These are phyloP conservation scores for Globisporangium rhizosaccharum DNA, from an alignment of 352 stramenopile species.

Conservation along the genomic window DNA sequence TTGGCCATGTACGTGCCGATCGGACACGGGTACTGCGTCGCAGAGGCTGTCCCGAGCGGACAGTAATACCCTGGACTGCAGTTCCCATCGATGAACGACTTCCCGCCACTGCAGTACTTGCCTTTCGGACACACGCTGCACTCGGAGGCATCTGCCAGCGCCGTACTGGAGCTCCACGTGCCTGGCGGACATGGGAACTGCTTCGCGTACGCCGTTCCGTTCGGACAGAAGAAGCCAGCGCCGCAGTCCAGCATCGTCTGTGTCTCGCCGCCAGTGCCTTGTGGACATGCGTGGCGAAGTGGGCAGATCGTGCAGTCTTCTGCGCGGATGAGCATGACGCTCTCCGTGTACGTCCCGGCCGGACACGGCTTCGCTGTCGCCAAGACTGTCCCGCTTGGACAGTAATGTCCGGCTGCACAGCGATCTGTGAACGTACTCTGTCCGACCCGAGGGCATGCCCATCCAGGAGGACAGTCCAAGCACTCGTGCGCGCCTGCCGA, in stretches of 20 bases:
- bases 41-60: slow-evolving; percentile 61
- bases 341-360: slow-evolving; percentile 70
- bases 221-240: slow-evolving; percentile 77
- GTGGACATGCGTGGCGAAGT: slow-evolving; percentile 56
- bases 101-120: slow-evolving; percentile 83
- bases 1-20: slow-evolving; percentile 76
- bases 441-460: slow-evolving; percentile 64
- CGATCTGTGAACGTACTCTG: slow-evolving; percentile 57
- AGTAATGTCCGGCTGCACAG: slow-evolving; percentile 69
- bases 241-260: slow-evolving; percentile 71
- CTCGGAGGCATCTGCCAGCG: slow-evolving; percentile 47
- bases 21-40: slow-evolving; percentile 74
- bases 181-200: slow-evolving; percentile 83
- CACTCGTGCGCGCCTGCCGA: slow-evolving; percentile 55
- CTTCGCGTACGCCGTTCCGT: slow-evolving; percentile 57
- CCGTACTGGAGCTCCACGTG: slow-evolving; percentile 79
- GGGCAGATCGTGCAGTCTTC: slow-evolving; percentile 81
- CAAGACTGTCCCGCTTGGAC: slow-evolving; percentile 54
- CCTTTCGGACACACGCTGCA: slow-evolving; percentile 82
- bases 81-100: slow-evolving; percentile 62
- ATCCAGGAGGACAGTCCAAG: slow-evolving; percentile 59
- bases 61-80: slow-evolving; percentile 88
- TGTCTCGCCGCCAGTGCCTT: slow-evolving; percentile 63
- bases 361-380: slow-evolving; percentile 57
- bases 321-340: slow-evolving; percentile 48